A percentile compares a stretch with the other conserved stretches of the same genome.
Evolutionary conservation across 2,329 filamentous ascomycete genomes (phyloP).

Genomic region (Monilinia aucupariae): DNA sequence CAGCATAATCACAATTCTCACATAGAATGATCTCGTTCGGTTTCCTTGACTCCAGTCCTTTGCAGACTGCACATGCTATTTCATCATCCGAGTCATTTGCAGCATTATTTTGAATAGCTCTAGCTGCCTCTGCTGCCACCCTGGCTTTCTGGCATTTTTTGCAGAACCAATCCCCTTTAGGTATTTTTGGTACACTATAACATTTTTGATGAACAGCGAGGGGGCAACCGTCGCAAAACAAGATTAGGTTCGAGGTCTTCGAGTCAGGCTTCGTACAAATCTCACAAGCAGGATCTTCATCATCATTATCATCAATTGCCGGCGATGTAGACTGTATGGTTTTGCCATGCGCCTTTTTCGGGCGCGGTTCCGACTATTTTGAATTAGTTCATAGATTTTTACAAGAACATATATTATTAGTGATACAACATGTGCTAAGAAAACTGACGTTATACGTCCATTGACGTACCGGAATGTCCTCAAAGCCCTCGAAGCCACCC

Average conservation of each 20-base stretch:
- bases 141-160: slow-evolving; percentile 10
- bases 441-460: too few species aligned
- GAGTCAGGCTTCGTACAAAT: slow-evolving; percentile 14
- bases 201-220: slow-evolving; percentile 17
- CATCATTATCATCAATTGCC: not conserved
- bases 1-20: slow-evolving; percentile 57
- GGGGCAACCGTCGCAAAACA: slow-evolving; percentile 13
- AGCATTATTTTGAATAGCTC: slow-evolving; percentile 8
- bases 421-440: not conserved
- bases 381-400: not conserved
- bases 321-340: not conserved
- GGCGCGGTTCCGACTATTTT: not conserved
- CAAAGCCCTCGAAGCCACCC: slow-evolving; percentile 40
- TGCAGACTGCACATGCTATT: slow-evolving; percentile 53
- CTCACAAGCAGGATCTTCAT: slow-evolving; percentile 4
- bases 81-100: slow-evolving; percentile 34
- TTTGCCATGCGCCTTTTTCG: not conserved
- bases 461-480: slow-evolving; percentile 41
- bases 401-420: not conserved
- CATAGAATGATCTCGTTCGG: slow-evolving; percentile 61
- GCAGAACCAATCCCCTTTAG: slow-evolving; percentile 16
- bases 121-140: slow-evolving; percentile 14
- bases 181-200: slow-evolving; percentile 15
- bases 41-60: slow-evolving; percentile 49
- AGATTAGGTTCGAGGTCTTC: slow-evolving; percentile 3